Evolutionary conservation across 2,329 filamentous ascomycete species (phyloP), one percentile per base, ranked within the genome.

Genomic region (Alternaria tenuissima): DNA sequence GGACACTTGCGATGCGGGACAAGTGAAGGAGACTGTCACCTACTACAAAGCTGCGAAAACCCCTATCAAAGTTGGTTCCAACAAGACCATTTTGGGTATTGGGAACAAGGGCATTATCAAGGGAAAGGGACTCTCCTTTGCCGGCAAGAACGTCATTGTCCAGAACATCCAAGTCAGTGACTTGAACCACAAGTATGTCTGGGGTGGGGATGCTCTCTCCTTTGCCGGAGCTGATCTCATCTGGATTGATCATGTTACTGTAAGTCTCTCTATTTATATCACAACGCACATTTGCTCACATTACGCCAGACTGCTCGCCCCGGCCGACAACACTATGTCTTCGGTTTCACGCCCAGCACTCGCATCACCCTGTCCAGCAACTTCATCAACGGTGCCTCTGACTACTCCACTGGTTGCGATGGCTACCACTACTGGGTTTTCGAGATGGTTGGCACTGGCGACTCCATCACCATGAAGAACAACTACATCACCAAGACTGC

Each of bases 31-130:
- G 36, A 18, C 16, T 2, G 36, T 38, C 16, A 38, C 36, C 16
- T 38, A 38, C 36, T 69, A 76, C 65, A 73, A 69, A n/a, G 74
- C 72, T 3, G 66, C 69, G 22, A 52, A 56, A 6, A 47, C 47
- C 0, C 53, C 60, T 8, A 76, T 78, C 61, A 65, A 67, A 6
- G 76, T 81, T 5, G 71, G 57, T 5, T 76, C 73, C 32, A 73
- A 81, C 59, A 81, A 81, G 66, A 75, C 76, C 1, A 72, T 81
- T 30, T 55, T 81, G 20, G 80, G 80, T 5, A 67, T 73, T 18
- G 80, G 79, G 2, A 72, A 61, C 42, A 72, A 67, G n/a, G 80
- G 75, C 28, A 67, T 80, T 4, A 76, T 81, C 47, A 55, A 55
- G 52, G 73, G 70, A 24, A 54, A 54, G 30, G 52, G 52, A 5